Conservation (phyloP, 2,329 filamentous ascomycete species). For the Macrophomina tecta region DNA sequence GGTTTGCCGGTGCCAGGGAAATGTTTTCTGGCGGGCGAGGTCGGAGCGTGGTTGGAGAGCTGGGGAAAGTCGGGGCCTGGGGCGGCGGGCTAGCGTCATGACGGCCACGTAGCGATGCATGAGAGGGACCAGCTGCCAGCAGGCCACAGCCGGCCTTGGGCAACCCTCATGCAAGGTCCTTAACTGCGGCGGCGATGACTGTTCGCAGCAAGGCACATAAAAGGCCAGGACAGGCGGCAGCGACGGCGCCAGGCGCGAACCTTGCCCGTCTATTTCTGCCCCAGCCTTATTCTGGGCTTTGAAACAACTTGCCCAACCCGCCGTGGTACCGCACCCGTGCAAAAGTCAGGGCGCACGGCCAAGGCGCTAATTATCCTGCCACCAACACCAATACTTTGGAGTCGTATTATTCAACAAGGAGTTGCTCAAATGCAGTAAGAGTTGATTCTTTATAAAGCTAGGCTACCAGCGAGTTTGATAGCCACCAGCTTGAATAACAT, state of each 20-base stretch:
- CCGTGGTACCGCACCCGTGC: too few relatives aligned
- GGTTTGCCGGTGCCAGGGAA: constrained; percentile 20
- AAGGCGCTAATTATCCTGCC: too few relatives aligned
- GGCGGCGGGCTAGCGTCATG: constrained; percentile 20
- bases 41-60: constrained; percentile 17
- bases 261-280: neutral
- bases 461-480: too few relatives aligned
- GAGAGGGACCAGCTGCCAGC: constrained; percentile 22
- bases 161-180: neutral
- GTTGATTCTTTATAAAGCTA: too few relatives aligned
- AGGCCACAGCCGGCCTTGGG: neutral
- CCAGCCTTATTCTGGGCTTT: constrained; percentile 20
- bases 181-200: neutral
- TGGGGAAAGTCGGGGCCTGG: constrained; percentile 17
- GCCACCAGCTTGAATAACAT: too few relatives aligned
- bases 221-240: neutral
- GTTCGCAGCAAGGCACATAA: constrained; percentile 5
- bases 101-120: constrained; percentile 23
- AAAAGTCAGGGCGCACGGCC: too few relatives aligned
- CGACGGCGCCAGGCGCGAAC: constrained; percentile 3
- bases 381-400: too few relatives aligned
- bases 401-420: too few relatives aligned
- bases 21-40: constrained; percentile 20
- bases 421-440: too few relatives aligned
- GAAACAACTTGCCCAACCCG: constrained; percentile 19